phyloP scores from a whole-genome alignment of 345 rosid genomes.

The Euphorbia lathyris region DNA sequence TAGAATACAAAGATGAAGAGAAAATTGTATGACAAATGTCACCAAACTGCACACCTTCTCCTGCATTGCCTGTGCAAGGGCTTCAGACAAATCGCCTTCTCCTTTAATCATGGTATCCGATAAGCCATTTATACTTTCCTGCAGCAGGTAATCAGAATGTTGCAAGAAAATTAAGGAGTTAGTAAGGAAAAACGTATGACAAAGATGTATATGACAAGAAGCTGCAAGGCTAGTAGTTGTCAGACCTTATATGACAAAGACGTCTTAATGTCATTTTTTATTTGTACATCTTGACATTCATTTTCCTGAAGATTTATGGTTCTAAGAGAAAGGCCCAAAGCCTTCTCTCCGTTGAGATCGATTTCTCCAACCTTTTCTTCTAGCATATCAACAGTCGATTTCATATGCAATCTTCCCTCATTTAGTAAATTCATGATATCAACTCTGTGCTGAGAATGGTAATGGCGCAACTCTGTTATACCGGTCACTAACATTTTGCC shows the following conservation, averaged over 20 bases:
- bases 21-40: constrained; percentile 8
- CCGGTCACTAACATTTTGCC: constrained; percentile 47
- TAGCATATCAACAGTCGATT: constrained; percentile 35
- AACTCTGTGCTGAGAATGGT: constrained; percentile 57
- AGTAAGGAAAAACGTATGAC: neutral
- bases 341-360: constrained; percentile 30
- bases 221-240: neutral
- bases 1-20: neutral
- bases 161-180: neutral
- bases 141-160: constrained; percentile 22
- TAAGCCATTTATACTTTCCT: constrained; percentile 37
- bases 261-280: constrained; percentile 37
- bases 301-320: constrained; percentile 44
- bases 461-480: constrained; percentile 48
- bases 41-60: constrained; percentile 66
- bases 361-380: constrained; percentile 48
- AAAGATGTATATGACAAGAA: neutral
- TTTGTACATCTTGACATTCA: constrained; percentile 58
- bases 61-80: constrained; percentile 72
- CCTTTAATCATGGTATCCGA: constrained; percentile 21
- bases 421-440: constrained; percentile 53
- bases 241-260: constrained; percentile 42
- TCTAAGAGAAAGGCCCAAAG: constrained; percentile 30
- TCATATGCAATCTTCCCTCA: constrained; percentile 53
- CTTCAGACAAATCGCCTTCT: constrained; percentile 45